These are phyloP conservation scores for Cronartium quercuum DNA, from an alignment of 1,284 basidiomycete genomes.

Conservation along the genomic window DNA sequence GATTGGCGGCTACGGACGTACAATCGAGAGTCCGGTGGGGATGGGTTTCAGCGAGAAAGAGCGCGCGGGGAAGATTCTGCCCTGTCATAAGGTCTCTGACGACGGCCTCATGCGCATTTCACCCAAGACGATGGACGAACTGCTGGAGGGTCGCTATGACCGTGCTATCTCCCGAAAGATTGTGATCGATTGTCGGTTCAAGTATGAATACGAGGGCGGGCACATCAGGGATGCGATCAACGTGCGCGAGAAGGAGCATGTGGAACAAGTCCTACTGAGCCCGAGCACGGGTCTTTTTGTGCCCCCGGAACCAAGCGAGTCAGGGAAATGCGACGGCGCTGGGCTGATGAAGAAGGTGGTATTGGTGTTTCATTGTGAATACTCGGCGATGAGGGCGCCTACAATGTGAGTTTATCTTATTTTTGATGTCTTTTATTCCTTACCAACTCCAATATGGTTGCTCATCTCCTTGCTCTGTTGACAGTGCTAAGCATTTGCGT, in stretches of 20 bases:
- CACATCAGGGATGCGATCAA: constrained; percentile 89
- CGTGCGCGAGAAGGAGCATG: constrained; percentile 71
- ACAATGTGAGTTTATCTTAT: constrained; percentile 65
- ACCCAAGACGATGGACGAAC: constrained; percentile 59
- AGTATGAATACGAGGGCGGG: constrained; percentile 90
- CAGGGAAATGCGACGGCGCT: constrained; percentile 59
- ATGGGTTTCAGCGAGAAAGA: constrained; percentile 77
- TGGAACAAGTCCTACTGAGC: constrained; percentile 64
- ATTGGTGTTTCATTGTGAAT: constrained; percentile 96
- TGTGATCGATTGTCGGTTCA: constrained; percentile 93
- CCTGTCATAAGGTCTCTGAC: constrained; percentile 85
- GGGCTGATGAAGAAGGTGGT: constrained; percentile 63
- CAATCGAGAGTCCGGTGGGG: constrained; percentile 31
- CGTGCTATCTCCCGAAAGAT: constrained; percentile 62
- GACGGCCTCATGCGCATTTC: constrained; percentile 92
- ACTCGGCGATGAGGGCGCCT: constrained; percentile 87
- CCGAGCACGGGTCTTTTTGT: constrained; percentile 45
- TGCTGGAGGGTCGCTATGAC: constrained; percentile 67
- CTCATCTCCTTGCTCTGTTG: constrained; percentile 2
- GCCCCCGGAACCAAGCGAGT: constrained; percentile 70
- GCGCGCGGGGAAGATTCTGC: constrained; percentile 81
- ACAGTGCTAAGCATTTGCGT: constrained; percentile 84
- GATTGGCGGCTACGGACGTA: background rate
- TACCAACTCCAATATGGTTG: constrained; percentile 40
- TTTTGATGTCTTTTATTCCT: constrained; percentile 8